Evolutionary conservation across 129 eudicot genomes (phyloP), one percentile per base, ranked within the genome.

Genomic region (Mikania micrantha): DNA sequence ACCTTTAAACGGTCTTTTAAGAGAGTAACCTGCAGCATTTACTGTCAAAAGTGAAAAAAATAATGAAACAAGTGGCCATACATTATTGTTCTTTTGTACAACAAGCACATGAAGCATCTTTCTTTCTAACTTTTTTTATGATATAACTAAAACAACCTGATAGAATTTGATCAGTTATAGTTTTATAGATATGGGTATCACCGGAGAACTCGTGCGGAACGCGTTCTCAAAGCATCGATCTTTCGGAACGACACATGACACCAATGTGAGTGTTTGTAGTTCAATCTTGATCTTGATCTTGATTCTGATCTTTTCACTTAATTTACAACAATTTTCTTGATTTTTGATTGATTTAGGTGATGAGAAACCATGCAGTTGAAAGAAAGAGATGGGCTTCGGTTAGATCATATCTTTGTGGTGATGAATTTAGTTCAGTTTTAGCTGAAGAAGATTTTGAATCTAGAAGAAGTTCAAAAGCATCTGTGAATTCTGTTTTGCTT

Each of bases 361-460:
- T 71, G 49, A 82, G 76, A 69, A 85, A 59, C 60, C 68, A 70
- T 73, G 54, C 75, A 32, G 82, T 58, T 66, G 85, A 81, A 60
- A 85, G 72, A 65, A 82, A 71, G 74, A 80, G 81, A 76, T 85
- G 91, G 88, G 77, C 84, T 16, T 74, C 87, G 3, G 95, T 90
- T 13, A 88, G 82, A 62, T 81, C 95, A 42, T 90, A 87, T 74
- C 81, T 90, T 57, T 90, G 97, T 72, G 97, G 97, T 9, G 97
- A 85, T 64, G 95, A 87, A 53, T 58, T 78, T n/a, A 82, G 77
- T 57, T 80, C 89, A 44, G 83, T 84, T 53, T 60, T 71, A 59
- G 90, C 84, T 3, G 82, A 72, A 38, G 81, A 81, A 53, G 85
- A 81, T 56, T 67, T 73, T 0, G 79, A 35, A 52, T 81, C 82